Evolutionary conservation across 1,284 basidiomycete genomes (phyloP), one percentile per base, ranked within the genome.

Genomic region (Cystobasidium slooffiae): DNA sequence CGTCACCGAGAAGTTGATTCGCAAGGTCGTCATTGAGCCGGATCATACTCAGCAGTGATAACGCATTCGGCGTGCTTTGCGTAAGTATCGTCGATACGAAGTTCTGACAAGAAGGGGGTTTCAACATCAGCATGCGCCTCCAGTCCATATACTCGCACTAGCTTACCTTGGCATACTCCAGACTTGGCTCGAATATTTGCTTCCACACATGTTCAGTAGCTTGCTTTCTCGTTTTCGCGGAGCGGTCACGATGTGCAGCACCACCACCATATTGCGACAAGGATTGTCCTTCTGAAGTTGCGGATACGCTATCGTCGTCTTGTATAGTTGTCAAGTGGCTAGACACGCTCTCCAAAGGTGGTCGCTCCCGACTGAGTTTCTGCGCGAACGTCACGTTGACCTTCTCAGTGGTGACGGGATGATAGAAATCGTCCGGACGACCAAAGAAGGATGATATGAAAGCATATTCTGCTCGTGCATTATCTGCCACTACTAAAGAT

Each of bases 401-500:
- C 46, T 65, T 65, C 14, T 73, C 70, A 8, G 49, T 47, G 1
- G 63, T 73, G 9, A 73, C 41, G 14, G 70, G 63, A 51, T 73
- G 62, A 16, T 65, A 66, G 44, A 72, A 61, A 46, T 76, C 62
- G 14, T 72, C 77, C 43, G 79, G 78, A 3, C 70, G 55, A 1
- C 82, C 81, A 83, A 97, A 97, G 84, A 97, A 97, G 0, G 88
- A 84, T 4, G 88, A 87, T 56, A 96, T 83, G 79, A 97, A 97
- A 0, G 89, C 86, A 82, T 94, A 95, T 83, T 97, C 94, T 49
- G 93, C 88, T 0, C 91, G 91, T 0, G 91, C 90, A 80, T 97
- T 97, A 84, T 97, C 94, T 87, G 95, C 89, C 72, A 97, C 87
- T 58, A 96, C 94, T 58, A 97, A 85, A 6, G 72, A 93, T 83